A percentile compares a stretch with the other conserved stretches of the same genome.
These are phyloP conservation scores for Huntiella abstrusa DNA, from an alignment of 2,329 filamentous ascomycete species.

Conservation along the genomic window DNA sequence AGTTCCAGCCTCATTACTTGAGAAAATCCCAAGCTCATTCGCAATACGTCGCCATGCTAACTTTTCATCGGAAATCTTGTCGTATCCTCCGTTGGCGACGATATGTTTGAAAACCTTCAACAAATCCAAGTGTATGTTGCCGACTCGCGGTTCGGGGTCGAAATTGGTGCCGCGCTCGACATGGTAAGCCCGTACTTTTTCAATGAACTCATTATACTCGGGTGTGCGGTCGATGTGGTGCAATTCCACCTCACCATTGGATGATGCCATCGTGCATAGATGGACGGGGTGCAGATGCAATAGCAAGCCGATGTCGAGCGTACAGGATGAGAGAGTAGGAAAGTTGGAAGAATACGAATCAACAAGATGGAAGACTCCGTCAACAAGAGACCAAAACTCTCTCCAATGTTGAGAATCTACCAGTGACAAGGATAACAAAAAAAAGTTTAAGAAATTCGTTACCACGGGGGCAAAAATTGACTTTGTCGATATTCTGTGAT, in stretches of 20 bases:
- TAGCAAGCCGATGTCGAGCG: neutral
- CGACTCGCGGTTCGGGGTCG: slow-evolving; percentile 66
- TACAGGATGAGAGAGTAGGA: too few species aligned
- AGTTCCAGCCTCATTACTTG: slow-evolving; percentile 59
- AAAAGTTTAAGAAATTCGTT: too few species aligned
- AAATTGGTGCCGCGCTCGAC: slow-evolving; percentile 60
- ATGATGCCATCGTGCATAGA: slow-evolving; percentile 17
- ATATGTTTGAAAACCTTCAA: slow-evolving; percentile 63
- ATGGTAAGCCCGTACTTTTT: slow-evolving; percentile 54
- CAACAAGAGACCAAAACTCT: too few species aligned
- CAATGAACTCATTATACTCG: slow-evolving; percentile 66
- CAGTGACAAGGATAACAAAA: too few species aligned
- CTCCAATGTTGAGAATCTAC: too few species aligned
- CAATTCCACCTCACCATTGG: slow-evolving; percentile 19
- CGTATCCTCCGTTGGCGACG: slow-evolving; percentile 63
- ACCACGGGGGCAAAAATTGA: neutral
- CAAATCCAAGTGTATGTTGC: slow-evolving; percentile 56
- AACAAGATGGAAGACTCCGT: too few species aligned
- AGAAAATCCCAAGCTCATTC: slow-evolving; percentile 55
- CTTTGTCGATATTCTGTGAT: too few species aligned
- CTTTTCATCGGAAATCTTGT: slow-evolving; percentile 66
- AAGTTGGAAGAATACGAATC: too few species aligned
- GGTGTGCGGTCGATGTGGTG: slow-evolving; percentile 38
- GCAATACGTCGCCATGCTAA: slow-evolving; percentile 70
- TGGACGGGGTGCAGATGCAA: neutral